Evolutionary conservation across 139 green algal genomes (phyloP), one percentile per base, ranked within the genome.

Genomic region (Yamagishiella unicocca): DNA sequence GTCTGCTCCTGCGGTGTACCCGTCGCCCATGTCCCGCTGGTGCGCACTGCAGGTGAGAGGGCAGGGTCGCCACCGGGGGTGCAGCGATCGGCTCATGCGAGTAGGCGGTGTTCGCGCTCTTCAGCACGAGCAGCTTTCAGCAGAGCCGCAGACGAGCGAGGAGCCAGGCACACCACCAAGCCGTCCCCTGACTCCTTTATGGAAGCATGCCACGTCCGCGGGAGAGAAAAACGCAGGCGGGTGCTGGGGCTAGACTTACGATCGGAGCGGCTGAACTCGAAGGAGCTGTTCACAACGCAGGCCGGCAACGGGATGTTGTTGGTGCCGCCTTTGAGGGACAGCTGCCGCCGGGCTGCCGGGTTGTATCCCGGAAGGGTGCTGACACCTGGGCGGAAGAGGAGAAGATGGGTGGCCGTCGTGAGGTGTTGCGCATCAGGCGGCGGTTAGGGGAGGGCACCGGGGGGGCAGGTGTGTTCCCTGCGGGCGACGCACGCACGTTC

Each of bases 231-330:
- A n/a, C n/a, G n/a, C n/a, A n/a, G n/a, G n/a, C n/a, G n/a, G n/a
- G n/a, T n/a, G n/a, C n/a, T n/a, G n/a, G n/a, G n/a, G 50, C 50
- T 58, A 12, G 21, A 82, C 80, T 50, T n/a, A 86, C 80, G 24
- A 27, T 81, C 67, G 7, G 54, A 71, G 50, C 82, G 82, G 29
- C 66, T 79, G 62, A 77, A 89, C 22, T 85, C 64, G 54, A 85
- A 84, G 43, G 29, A 25, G 43, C 45, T 38, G 27, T 37, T 85
- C 24, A 22, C 66, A 25, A 91, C 64, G 84, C 87, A 93, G 0
- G 67, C 84, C 0, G 89, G 89, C 7, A 90, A 27, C 6, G 91
- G 91, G 27, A 94, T 83, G 37, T 79, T 76, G 67, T 89, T 87
- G 14, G 73, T 90, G 50, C 83, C 87, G 9, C 91, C 89, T 8